phyloP scores from a whole-genome alignment of 805 yeast genomes.

The Lipomyces yamadae region DNA sequence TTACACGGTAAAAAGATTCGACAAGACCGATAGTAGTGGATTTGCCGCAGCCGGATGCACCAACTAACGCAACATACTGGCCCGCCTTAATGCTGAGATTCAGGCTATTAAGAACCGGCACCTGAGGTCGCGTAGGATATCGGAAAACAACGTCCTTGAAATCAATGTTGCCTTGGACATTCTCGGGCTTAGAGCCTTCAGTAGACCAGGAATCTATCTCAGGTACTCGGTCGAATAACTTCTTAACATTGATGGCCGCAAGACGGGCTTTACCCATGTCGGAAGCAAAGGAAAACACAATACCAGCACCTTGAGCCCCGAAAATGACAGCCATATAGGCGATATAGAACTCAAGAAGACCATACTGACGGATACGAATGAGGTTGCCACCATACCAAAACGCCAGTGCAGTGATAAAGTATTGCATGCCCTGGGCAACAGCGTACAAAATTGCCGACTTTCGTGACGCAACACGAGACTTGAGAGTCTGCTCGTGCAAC shows the following conservation, averaged over 20 bases:
- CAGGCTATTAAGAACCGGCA: constrained; percentile 40
- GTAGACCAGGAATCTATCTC: constrained; percentile 46
- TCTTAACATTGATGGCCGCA: constrained; percentile 46
- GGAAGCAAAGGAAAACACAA: constrained; percentile 51
- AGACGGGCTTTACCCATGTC: constrained; percentile 52
- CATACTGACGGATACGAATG: constrained; percentile 44
- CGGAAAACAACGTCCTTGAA: constrained; percentile 49
- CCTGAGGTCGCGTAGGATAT: constrained; percentile 44
- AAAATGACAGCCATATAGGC: constrained; percentile 50
- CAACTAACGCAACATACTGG: constrained; percentile 84
- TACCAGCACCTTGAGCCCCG: constrained; percentile 53
- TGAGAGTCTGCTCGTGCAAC: constrained; percentile 38
- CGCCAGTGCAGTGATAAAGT: constrained; percentile 51
- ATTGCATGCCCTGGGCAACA: constrained; percentile 49
- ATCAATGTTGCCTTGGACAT: constrained; percentile 57
- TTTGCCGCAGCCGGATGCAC: constrained; percentile 70
- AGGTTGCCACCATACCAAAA: constrained; percentile 53
- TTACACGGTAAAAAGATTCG: constrained; percentile 58
- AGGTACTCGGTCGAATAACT: constrained; percentile 46
- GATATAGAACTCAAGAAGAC: constrained; percentile 48
- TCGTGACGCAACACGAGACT: constrained; percentile 44
- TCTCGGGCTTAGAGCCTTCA: constrained; percentile 41
- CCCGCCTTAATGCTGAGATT: constrained; percentile 64
- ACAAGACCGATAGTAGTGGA: constrained; percentile 57
- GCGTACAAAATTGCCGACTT: constrained; percentile 47